Conservation (phyloP, 2,329 filamentous ascomycete species). For the Myriosclerotinia duriaeana region DNA sequence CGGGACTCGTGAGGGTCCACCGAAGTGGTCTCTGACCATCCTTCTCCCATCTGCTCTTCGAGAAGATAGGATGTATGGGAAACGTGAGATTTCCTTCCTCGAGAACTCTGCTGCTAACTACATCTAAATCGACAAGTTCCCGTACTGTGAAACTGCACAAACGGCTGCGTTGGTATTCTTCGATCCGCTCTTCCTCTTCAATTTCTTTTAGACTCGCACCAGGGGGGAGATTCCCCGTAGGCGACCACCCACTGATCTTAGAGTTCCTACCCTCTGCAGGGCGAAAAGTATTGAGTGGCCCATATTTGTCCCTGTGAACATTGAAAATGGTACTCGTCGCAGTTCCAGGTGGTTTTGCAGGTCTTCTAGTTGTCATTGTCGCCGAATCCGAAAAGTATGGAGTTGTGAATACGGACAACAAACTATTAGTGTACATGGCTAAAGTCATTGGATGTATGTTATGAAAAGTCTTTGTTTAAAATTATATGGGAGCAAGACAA, state of each 20-base stretch:
- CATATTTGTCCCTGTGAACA: conserved; percentile 4
- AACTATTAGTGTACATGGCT: neutral
- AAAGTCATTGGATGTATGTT: neutral
- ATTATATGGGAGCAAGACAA: neutral
- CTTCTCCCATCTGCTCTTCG: neutral
- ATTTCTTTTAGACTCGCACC: neutral
- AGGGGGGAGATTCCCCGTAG: conserved; percentile 3
- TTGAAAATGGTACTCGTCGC: conserved; percentile 7
- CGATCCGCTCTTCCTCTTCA: neutral
- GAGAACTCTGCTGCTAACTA: conserved; percentile 7
- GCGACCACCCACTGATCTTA: conserved; percentile 1
- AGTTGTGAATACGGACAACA: neutral
- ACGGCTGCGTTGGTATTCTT: neutral
- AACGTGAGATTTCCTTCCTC: neutral
- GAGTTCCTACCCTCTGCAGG: neutral
- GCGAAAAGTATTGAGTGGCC: neutral
- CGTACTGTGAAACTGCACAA: neutral
- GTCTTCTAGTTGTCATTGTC: neutral
- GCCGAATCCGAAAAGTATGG: neutral
- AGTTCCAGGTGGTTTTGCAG: neutral
- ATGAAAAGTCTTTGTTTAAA: neutral
- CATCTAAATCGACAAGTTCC: conserved; percentile 20
- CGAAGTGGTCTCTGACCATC: neutral
- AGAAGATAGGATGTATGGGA: conserved; percentile 12
- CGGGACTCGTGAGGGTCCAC: neutral